Evolutionary conservation across 805 yeast genomes (phyloP), one percentile per base, ranked within the genome.

Genomic region (Teunomyces tritomae): DNA sequence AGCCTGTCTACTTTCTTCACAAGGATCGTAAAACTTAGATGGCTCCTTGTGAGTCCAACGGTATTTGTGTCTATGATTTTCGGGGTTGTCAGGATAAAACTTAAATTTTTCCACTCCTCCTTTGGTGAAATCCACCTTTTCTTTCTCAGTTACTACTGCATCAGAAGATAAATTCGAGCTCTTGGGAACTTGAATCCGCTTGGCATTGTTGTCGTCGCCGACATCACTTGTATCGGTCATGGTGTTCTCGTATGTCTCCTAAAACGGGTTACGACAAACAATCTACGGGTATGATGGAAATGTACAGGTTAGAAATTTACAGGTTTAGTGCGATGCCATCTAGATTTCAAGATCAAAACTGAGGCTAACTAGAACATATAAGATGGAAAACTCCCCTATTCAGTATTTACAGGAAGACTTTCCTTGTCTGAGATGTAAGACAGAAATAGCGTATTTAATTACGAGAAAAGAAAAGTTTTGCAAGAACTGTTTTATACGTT

Each of bases 61-160:
- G 52, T 78, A 78, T 59, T 83, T 83, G 62, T 88, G 91, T 24
- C 80, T 68, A 45, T 80, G 77, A 34, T 84, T 80, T 7, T 86
- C 83, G 20, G 98, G 98, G 46, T 83, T 82, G 55, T 94, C 99
- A 0, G 98, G 98, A 58, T 87, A 89, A 59, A 81, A 85, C 60
- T 82, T 83, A 63, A 73, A 77, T 14, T 80, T 71, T 3, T 82
- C 82, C 0, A 68, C 59, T 3, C 68, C 66, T 17, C 84, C 87
- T 45, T 76, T 63, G 8, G 85, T 75, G 59, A 84, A 86, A 53
- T 79, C 76, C 2, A 82, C 82, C 47, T 73, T 67, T 3, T 57
- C 57, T 44, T 70, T 73, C 36, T 74, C 74, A 9, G 49, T 67
- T 20, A 50, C 55, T 7, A 62, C 71, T 29, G 57, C 51, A 48